phyloP scores from a whole-genome alignment of 305 asterid genomes.

The Euphrasia arctica region DNA sequence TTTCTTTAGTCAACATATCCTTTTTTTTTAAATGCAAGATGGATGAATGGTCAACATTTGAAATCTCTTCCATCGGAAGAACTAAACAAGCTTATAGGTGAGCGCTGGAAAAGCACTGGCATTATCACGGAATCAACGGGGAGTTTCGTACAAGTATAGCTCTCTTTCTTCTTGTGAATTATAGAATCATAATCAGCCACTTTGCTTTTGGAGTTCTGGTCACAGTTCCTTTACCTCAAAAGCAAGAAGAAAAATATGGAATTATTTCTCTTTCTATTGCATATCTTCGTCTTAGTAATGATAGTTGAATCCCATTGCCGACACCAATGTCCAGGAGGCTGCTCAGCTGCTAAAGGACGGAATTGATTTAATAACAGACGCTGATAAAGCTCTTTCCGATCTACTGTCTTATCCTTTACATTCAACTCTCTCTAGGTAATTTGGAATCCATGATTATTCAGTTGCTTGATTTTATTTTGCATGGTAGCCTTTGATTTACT shows the following conservation, averaged over 20 bases:
- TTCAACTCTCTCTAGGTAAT: conserved; percentile 69
- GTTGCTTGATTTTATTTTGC: conserved; percentile 21
- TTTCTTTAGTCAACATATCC: conserved; percentile 18
- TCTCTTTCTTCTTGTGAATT: conserved; percentile 19
- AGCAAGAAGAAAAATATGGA: conserved; percentile 8
- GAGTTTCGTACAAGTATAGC: conserved; percentile 61
- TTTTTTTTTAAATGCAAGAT: conserved; percentile 49
- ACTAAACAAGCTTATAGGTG: conserved; percentile 56
- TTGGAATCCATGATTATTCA: conserved; percentile 21
- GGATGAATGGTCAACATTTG: conserved; percentile 98
- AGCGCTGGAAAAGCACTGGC: conserved; percentile 70
- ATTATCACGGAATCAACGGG: conserved; percentile 62
- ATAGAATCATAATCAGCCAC: conserved; percentile 1
- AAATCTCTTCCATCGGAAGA: conserved; percentile 67
- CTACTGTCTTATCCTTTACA: conserved; percentile 77
- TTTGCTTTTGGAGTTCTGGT: conserved; percentile 11
- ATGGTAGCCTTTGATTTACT: conserved; percentile 5
- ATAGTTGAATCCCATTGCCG: conserved; percentile 13
- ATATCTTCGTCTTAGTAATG: conserved; percentile 13
- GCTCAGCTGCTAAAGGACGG: conserved; percentile 78
- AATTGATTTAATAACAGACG: conserved; percentile 78
- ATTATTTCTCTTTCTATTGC: conserved; percentile 11
- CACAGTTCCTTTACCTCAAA: conserved; percentile 10
- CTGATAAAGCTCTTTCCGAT: conserved; percentile 61
- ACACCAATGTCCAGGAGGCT: conserved; percentile 65